Conservation (phyloP, 78 protist genomes). For the slime mould (Dictyostelium discoideum) region DNA sequence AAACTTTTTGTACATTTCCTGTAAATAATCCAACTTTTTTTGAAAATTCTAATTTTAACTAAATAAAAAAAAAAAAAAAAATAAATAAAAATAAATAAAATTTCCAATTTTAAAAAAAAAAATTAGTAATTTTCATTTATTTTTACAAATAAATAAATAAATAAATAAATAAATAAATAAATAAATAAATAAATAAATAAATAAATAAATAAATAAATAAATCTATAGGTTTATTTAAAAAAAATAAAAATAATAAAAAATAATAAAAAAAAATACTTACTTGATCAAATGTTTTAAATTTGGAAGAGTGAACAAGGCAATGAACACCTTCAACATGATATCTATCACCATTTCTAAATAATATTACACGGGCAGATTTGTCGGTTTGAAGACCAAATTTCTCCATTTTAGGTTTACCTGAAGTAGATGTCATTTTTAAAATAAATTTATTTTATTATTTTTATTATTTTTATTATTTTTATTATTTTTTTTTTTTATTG, state of each 20-base stretch:
- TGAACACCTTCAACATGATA: conserved; percentile 49
- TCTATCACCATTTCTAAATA: conserved; percentile 63
- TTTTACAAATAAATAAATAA: too few relatives aligned
- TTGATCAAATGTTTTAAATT: conserved; percentile 69
- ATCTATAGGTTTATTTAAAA: neutral
- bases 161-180: too few relatives aligned
- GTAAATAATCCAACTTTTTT: conserved; percentile 51
- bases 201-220: too few relatives aligned
- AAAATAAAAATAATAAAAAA: too few relatives aligned
- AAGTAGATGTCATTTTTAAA: neutral
- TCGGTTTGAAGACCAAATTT: conserved; percentile 78
- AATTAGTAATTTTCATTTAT: neutral
- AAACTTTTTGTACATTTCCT: conserved; percentile 57
- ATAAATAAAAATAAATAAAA: neutral
- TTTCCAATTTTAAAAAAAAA: neutral
- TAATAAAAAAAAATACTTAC: neutral
- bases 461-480: neutral
- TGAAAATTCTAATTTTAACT: conserved; percentile 47
- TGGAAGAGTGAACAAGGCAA: conserved; percentile 40
- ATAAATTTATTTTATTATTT: neutral
- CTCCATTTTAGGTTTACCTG: conserved; percentile 22
- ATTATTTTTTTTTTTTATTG: neutral
- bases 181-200: too few relatives aligned
- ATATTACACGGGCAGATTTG: conserved; percentile 18
- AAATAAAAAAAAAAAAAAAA: neutral